phyloP scores from a whole-genome alignment of 1,139 yeast species.

The Geotrichum histeridarum region DNA sequence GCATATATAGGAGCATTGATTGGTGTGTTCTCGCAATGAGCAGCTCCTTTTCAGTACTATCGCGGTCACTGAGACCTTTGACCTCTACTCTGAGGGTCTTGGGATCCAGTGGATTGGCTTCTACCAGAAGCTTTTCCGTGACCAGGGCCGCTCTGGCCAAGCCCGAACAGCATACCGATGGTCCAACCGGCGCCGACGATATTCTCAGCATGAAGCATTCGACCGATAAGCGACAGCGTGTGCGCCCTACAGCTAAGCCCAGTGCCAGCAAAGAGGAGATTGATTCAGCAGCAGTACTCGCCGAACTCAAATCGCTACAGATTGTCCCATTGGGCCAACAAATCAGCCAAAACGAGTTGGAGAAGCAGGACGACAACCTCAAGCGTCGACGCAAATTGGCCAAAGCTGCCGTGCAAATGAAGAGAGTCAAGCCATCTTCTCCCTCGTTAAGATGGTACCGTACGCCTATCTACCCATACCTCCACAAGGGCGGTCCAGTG shows the following conservation, averaged over 20 bases:
- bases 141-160: neutral
- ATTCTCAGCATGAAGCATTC: neutral
- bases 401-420: conserved; percentile 64
- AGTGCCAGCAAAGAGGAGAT: conserved; percentile 20
- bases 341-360: conserved; percentile 55
- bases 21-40: neutral
- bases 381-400: conserved; percentile 69
- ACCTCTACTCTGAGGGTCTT: conserved; percentile 5
- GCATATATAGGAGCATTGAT: neutral
- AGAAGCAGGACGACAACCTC: conserved; percentile 68
- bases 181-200: neutral
- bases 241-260: conserved; percentile 21
- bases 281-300: conserved; percentile 22
- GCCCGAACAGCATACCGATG: neutral
- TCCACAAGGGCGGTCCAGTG: conserved; percentile 81
- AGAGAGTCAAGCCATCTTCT: conserved; percentile 70
- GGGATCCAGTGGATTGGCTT: neutral
- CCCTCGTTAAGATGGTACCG: conserved; percentile 90
- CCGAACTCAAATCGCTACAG: conserved; percentile 23
- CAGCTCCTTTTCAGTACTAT: conserved; percentile 11
- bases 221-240: conserved; percentile 19
- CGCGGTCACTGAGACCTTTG: conserved; percentile 13
- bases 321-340: conserved; percentile 32
- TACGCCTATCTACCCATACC: conserved; percentile 79
- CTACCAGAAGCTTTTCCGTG: conserved; percentile 7